These are phyloP conservation scores for Panicum virgatum DNA, from an alignment of 202 grass and related monocot genomes.

Conservation along the genomic window DNA sequence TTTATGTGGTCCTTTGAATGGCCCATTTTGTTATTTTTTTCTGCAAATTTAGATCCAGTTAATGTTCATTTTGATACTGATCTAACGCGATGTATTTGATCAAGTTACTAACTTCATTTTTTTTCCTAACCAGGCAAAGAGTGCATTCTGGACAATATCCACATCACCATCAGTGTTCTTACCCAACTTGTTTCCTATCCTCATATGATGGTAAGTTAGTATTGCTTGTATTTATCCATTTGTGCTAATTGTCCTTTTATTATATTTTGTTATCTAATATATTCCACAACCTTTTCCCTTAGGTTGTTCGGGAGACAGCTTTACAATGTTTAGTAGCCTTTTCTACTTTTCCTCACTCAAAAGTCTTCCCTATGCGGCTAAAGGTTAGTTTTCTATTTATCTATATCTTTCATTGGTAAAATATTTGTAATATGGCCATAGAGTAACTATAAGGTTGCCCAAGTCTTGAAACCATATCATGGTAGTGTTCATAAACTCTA, in stretches of 20 bases:
- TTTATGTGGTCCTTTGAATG: background rate
- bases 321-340: slow-evolving; percentile 86
- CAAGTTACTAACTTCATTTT: background rate
- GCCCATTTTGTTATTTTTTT: slow-evolving; percentile 31
- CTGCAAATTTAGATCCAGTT: background rate
- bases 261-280: slow-evolving; percentile 37
- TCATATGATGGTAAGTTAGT: slow-evolving; percentile 74
- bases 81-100: slow-evolving; percentile 25
- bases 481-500: background rate
- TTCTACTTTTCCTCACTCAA: slow-evolving; percentile 83
- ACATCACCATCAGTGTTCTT: slow-evolving; percentile 59
- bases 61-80: slow-evolving; percentile 15
- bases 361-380: slow-evolving; percentile 73
- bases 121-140: slow-evolving; percentile 67
- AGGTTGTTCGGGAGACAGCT: slow-evolving; percentile 93
- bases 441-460: slow-evolving; percentile 2
- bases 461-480: background rate
- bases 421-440: slow-evolving; percentile 1
- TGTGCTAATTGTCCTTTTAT: slow-evolving; percentile 3
- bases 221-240: slow-evolving; percentile 15
- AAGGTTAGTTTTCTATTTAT: slow-evolving; percentile 54
- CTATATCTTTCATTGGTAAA: background rate
- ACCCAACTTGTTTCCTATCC: slow-evolving; percentile 76
- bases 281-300: slow-evolving; percentile 36
- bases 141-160: slow-evolving; percentile 72